Base-by-base conservation (phyloP, 2,329 filamentous ascomycete species). In the Microdochium nivale region DNA sequence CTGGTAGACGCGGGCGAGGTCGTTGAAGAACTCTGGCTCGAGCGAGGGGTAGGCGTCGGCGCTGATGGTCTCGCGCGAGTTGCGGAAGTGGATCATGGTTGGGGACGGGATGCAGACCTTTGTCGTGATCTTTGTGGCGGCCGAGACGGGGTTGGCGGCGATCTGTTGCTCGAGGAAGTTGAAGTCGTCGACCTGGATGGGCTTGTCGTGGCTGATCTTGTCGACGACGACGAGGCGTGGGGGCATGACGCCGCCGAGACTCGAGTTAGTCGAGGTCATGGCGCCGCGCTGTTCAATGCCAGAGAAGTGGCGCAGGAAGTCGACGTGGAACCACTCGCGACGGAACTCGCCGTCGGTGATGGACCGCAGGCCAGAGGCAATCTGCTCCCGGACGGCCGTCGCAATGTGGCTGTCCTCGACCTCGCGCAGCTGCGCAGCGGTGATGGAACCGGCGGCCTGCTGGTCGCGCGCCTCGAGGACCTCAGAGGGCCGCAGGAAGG, bases 71-170 rank as follows among this genome's bases (percentile, higher is more conserved):
- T 78, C 75, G 30, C 77, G 70, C 11, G 72, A 75, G 54, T 77
- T 76, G 52, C 78, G 74, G 71, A 81, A 81, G 62, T 81, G 78
- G 49, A 80, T 72, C 78, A 80, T 80, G n/a, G 78, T 81, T 13
- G 78, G 78, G 40, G 67, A 73, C 3, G 78, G 78, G 54, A 81
- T 80, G 68, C 75, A 78, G 30, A 81, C 77, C 62, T 81, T 81
- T 40, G 74, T 70, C 2, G 67, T 75, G 47, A 61, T 64, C 50
- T 65, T 65, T 50, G 62, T 66, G 49, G 64, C 65, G 25, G 58
- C 51, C 5, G 40, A 44, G 19, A 51, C 51, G 47, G 57, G 57
- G 40, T 60, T 58, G 52, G 61, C 59, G 24, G 61, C 63, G 62
- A 79, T 75, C 46, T 70, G 69, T 27, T 67, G 59, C 65, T 78